Percentiles rank a stretch among this genome's conserved stretches.
These are phyloP conservation scores for Anthostomella pinea DNA, from an alignment of 2,329 filamentous ascomycete species.

Conservation along the genomic window DNA sequence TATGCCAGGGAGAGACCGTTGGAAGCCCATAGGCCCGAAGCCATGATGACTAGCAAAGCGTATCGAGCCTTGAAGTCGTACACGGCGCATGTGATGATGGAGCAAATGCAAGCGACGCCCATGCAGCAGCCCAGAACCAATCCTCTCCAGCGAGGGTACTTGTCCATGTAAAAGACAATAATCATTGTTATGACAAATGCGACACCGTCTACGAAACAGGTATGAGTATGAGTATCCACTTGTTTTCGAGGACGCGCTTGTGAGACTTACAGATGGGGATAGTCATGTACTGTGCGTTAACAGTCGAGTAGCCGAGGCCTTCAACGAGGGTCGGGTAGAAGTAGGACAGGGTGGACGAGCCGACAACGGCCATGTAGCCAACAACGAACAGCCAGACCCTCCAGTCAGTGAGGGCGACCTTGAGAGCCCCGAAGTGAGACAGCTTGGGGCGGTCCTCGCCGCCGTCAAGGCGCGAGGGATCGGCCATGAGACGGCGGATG, in stretches of 20 bases:
- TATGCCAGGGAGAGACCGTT: conserved; percentile 52
- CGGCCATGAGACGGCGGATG: conserved; percentile 53
- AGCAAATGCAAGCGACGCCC: conserved; percentile 35
- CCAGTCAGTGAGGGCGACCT: conserved; percentile 36
- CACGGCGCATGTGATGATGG: conserved; percentile 41
- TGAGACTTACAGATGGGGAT: conserved; percentile 39
- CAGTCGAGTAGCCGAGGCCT: conserved; percentile 46
- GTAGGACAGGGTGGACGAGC: conserved; percentile 47
- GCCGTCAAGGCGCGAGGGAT: conserved; percentile 59
- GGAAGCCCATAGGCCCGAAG: conserved; percentile 50
- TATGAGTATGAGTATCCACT: no score
- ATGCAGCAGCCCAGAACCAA: conserved; percentile 49
- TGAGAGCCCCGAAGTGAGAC: conserved; percentile 21
- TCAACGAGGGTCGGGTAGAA: conserved; percentile 43
- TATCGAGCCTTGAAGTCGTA: conserved; percentile 53
- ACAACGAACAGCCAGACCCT: conserved; percentile 39
- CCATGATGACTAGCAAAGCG: conserved; percentile 53
- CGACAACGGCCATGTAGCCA: conserved; percentile 42
- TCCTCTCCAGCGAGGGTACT: conserved; percentile 43
- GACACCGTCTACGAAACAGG: not conserved
- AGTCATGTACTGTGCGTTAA: conserved; percentile 49
- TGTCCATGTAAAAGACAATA: conserved; percentile 47
- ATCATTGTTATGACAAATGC: conserved; percentile 48
- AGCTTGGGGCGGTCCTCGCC: conserved; percentile 61
- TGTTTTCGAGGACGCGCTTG: no score